These are phyloP conservation scores for Fusarium buxicola DNA, from an alignment of 2,329 filamentous ascomycete genomes.

Conservation along the genomic window DNA sequence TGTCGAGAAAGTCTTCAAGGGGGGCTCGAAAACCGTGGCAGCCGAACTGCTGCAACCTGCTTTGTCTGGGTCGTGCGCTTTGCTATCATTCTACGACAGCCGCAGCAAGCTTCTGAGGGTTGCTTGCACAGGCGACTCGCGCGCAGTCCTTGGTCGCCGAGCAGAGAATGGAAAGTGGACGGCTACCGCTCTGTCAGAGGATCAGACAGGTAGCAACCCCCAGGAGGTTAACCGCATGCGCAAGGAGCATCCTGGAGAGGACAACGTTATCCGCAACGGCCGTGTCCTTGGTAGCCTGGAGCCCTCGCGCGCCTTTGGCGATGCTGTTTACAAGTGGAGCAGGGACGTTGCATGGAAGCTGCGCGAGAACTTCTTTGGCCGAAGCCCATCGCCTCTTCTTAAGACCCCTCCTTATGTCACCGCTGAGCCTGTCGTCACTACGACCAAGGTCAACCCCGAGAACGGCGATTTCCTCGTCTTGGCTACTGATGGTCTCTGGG, in stretches of 20 bases:
- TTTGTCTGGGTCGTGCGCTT: conserved; percentile 94
- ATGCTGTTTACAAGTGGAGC: conserved; percentile 97
- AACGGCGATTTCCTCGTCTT: conserved; percentile 96
- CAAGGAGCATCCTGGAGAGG: conserved; percentile 88
- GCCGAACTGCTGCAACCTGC: conserved; percentile 93
- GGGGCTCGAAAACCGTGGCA: conserved; percentile 88
- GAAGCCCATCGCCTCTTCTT: conserved; percentile 79
- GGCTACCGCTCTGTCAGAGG: conserved; percentile 87
- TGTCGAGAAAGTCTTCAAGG: conserved; percentile 89
- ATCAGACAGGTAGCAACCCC: conserved; percentile 92
- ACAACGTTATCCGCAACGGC: conserved; percentile 87
- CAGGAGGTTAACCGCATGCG: conserved; percentile 87
- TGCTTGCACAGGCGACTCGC: conserved; percentile 95
- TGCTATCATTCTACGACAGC: conserved; percentile 96
- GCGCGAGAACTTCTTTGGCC: conserved; percentile 87
- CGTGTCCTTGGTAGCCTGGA: conserved; percentile 93
- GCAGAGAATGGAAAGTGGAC: conserved; percentile 88
- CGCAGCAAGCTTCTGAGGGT: conserved; percentile 88
- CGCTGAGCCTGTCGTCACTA: conserved; percentile 93
- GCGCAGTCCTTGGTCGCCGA: conserved; percentile 88
- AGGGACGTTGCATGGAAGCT: conserved; percentile 85
- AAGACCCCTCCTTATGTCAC: conserved; percentile 97
- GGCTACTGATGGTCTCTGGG: conserved; percentile 97
- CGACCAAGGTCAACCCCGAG: conserved; percentile 88
- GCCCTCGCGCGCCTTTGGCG: conserved; percentile 93